phyloP scores from a whole-genome alignment of 441 rosid genomes.

The Hura crepitans region DNA sequence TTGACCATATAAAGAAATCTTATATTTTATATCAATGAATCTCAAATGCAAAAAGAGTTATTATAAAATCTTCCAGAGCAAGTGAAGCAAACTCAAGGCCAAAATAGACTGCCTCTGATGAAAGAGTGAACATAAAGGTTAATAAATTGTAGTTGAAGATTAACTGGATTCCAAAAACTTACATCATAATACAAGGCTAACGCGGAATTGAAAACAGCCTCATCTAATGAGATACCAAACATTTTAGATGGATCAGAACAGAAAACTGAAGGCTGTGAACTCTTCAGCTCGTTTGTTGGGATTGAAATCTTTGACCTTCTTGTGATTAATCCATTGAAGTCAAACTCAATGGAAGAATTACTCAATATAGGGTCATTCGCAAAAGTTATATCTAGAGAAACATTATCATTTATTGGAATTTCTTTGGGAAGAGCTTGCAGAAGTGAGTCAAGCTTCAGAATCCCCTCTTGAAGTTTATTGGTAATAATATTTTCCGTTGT shows the following conservation, averaged over 20 bases:
- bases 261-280: slow-evolving; percentile 39
- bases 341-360: slow-evolving; percentile 69
- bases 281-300: slow-evolving; percentile 22
- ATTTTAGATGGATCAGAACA: slow-evolving; percentile 63
- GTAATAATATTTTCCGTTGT: slow-evolving; percentile 75
- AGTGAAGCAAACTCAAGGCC: slow-evolving; percentile 4
- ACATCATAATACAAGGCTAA: slow-evolving; percentile 79
- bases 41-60: background rate
- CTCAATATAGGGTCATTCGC: slow-evolving; percentile 56
- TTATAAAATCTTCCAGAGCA: too few species aligned
- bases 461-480: slow-evolving; percentile 62
- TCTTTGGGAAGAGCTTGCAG: slow-evolving; percentile 77
- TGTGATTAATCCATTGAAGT: slow-evolving; percentile 71
- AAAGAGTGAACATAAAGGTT: background rate
- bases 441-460: slow-evolving; percentile 63
- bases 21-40: slow-evolving; percentile 15
- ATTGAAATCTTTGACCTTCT: slow-evolving; percentile 29
- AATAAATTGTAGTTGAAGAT: background rate
- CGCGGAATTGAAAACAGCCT: slow-evolving; percentile 82
- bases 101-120: background rate
- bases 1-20: slow-evolving; percentile 36
- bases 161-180: slow-evolving; percentile 33
- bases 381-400: slow-evolving; percentile 77
- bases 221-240: slow-evolving; percentile 86
- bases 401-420: slow-evolving; percentile 75